These are phyloP conservation scores for Fraxinus americana DNA, from an alignment of 257 asterid species.

Conservation along the genomic window DNA sequence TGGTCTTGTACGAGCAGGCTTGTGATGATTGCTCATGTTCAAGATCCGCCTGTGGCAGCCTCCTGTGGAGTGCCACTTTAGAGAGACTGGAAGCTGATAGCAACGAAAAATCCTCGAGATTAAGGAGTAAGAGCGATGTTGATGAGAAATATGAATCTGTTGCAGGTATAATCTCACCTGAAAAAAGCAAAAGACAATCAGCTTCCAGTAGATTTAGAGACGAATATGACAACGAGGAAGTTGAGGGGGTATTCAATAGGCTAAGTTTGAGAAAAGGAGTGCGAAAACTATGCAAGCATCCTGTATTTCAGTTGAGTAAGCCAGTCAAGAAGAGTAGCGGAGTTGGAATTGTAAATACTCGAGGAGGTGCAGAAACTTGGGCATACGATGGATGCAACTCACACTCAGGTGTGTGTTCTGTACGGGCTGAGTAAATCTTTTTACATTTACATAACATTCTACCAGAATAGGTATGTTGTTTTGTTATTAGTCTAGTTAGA, in stretches of 20 bases:
- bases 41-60: conserved; percentile 21
- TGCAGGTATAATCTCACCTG: conserved; percentile 24
- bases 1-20: conserved; percentile 19
- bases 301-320: conserved; percentile 65
- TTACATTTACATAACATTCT: background rate
- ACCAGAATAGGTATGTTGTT: conserved; percentile 15
- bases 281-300: conserved; percentile 62
- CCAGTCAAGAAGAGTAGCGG: conserved; percentile 42
- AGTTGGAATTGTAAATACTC: conserved; percentile 34
- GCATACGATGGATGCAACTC: conserved; percentile 4
- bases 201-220: conserved; percentile 31
- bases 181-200: conserved; percentile 31
- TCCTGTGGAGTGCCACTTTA: conserved; percentile 30
- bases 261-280: conserved; percentile 51
- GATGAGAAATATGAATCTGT: conserved; percentile 31
- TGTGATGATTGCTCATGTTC: conserved; percentile 15
- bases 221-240: conserved; percentile 50
- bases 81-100: conserved; percentile 35
- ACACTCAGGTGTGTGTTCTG: background rate
- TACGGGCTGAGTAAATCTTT: conserved; percentile 8
- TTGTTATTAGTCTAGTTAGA: conserved; percentile 24
- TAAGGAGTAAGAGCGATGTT: conserved; percentile 33
- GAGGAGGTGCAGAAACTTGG: conserved; percentile 32
- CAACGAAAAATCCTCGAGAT: conserved; percentile 30
- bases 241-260: conserved; percentile 50